Percentiles rank a stretch among this genome's conserved stretches.
Conservation (phyloP, 2,329 filamentous ascomycete species). For the Mariannaea elegans region DNA sequence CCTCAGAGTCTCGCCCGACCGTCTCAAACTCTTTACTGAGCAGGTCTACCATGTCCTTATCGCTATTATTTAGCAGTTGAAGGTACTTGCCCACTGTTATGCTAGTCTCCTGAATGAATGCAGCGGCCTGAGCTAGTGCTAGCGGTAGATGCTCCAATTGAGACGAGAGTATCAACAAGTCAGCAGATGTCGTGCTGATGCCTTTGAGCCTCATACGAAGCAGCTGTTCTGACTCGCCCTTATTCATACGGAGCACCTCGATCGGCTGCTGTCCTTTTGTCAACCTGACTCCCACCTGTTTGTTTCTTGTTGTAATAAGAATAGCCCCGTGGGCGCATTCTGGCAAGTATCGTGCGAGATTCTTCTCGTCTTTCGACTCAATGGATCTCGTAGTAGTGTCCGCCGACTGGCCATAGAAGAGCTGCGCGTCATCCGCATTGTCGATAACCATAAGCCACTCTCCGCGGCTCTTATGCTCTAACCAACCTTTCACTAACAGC, state of each 20-base stretch:
- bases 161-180: no score
- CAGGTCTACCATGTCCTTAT: no score
- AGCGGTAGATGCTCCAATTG: constrained; percentile 45
- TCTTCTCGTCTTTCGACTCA: not conserved
- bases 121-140: constrained; percentile 45
- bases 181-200: not conserved
- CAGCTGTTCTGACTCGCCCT: constrained; percentile 38
- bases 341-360: constrained; percentile 32
- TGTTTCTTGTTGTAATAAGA: constrained; percentile 45
- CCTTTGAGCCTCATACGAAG: constrained; percentile 32
- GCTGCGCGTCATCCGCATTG: constrained; percentile 14
- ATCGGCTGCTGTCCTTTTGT: constrained; percentile 29
- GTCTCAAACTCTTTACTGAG: no score
- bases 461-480: constrained; percentile 26
- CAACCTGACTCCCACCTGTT: constrained; percentile 36
- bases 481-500: constrained; percentile 43
- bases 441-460: constrained; percentile 22
- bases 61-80: constrained; percentile 35
- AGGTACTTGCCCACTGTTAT: constrained; percentile 42
- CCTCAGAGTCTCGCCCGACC: no score
- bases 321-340: constrained; percentile 42
- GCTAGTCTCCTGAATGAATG: constrained; percentile 44
- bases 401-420: constrained; percentile 16
- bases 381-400: not conserved
- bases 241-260: constrained; percentile 39